These are phyloP conservation scores for Globisporangium barbulae DNA, from an alignment of 352 stramenopile species.

Conservation along the genomic window DNA sequence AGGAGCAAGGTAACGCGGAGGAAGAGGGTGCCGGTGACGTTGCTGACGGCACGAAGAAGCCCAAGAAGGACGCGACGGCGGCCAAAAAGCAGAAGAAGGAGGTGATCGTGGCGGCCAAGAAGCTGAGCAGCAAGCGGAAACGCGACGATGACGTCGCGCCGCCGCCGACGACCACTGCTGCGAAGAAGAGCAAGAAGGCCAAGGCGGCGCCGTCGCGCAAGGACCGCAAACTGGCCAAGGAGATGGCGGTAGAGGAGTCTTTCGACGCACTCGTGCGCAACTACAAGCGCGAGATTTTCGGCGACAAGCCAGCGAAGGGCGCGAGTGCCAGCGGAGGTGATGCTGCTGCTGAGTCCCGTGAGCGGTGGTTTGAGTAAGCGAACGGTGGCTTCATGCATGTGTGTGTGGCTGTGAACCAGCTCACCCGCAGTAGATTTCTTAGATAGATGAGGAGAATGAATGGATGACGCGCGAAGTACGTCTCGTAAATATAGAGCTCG, in stretches of 20 bases:
- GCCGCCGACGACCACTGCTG: background rate
- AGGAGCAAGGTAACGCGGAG: constrained; percentile 14
- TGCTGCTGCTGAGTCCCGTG: constrained; percentile 13
- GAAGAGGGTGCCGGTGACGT: constrained; percentile 10
- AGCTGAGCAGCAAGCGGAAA: constrained; percentile 40
- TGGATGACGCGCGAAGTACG: constrained; percentile 10
- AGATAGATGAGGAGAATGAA: constrained; percentile 12
- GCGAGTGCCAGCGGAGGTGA: constrained; percentile 13
- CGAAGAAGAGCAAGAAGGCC: constrained; percentile 18
- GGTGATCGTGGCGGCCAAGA: constrained; percentile 30
- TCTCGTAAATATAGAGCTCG: constrained; percentile 15
- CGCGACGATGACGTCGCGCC: constrained; percentile 17
- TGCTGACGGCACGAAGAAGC: constrained; percentile 23
- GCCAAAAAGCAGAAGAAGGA: constrained; percentile 31
- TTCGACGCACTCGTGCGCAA: constrained; percentile 76
- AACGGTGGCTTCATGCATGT: background rate
- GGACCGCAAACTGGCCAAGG: constrained; percentile 60
- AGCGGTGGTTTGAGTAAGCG: constrained; percentile 72
- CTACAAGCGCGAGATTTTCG: constrained; percentile 87
- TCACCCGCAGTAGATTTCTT: constrained; percentile 6
- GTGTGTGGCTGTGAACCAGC: no score
- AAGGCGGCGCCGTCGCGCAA: constrained; percentile 58
- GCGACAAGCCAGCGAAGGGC: constrained; percentile 20
- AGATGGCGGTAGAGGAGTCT: constrained; percentile 55
- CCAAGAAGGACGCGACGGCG: constrained; percentile 11